phyloP scores from a whole-genome alignment of 2,329 filamentous ascomycete genomes.

The Colletotrichum eleusines region DNA sequence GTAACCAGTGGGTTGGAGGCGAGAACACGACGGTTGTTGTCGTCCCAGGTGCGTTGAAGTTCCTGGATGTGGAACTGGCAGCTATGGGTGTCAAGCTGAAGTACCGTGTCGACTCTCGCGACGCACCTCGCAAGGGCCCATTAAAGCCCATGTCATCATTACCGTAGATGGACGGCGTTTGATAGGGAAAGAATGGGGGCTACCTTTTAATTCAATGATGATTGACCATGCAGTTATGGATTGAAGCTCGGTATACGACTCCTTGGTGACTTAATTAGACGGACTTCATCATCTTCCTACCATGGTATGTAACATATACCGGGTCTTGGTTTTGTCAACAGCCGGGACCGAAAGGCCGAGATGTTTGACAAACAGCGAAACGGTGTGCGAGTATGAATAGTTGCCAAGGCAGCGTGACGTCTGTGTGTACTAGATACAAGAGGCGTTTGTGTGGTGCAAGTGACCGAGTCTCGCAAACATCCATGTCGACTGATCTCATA shows the following conservation, averaged over 20 bases:
- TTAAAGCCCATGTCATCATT: slow-evolving; percentile 55
- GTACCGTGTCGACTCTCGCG: slow-evolving; percentile 76
- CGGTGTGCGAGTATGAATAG: not conserved
- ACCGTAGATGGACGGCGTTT: slow-evolving; percentile 40
- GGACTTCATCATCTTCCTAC: not conserved
- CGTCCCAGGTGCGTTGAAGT: slow-evolving; percentile 92
- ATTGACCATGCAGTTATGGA: slow-evolving; percentile 5
- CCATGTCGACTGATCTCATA: slow-evolving; percentile 7
- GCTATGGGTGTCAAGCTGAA: slow-evolving; percentile 97
- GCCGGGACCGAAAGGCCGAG: not conserved
- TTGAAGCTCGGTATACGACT: too few species aligned
- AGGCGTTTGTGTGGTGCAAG: slow-evolving; percentile 13
- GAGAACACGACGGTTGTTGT: slow-evolving; percentile 92
- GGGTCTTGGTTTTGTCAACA: not conserved
- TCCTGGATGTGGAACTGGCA: slow-evolving; percentile 92
- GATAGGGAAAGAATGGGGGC: slow-evolving; percentile 26
- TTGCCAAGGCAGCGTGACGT: not conserved
- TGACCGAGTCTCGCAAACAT: slow-evolving; percentile 12
- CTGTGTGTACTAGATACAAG: not conserved
- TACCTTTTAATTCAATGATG: slow-evolving; percentile 29
- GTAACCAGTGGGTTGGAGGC: slow-evolving; percentile 86
- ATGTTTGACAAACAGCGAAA: not conserved
- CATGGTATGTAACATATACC: not conserved
- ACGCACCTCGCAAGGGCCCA: slow-evolving; percentile 69
- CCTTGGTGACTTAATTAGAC: not conserved